These are phyloP conservation scores for Scleroderma bovista DNA, from an alignment of 768 basidiomycete species.

Conservation along the genomic window DNA sequence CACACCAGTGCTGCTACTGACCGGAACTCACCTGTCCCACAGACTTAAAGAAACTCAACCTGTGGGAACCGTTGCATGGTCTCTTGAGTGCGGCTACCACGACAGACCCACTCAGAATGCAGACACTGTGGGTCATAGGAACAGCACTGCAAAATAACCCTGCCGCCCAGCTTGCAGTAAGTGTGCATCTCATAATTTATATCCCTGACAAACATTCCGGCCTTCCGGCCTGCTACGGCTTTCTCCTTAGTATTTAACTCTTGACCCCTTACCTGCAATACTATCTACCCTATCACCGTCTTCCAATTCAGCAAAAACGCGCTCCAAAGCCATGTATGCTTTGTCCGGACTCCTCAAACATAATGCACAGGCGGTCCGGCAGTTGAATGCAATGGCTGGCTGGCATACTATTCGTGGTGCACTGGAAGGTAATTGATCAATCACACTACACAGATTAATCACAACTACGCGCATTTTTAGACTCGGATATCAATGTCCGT, in stretches of 20 bases:
- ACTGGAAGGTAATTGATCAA: constrained; percentile 47
- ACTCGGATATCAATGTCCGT: constrained; percentile 72
- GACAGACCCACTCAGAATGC: constrained; percentile 55
- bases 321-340: constrained; percentile 80
- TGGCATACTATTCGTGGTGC: constrained; percentile 59
- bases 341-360: constrained; percentile 79
- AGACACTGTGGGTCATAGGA: constrained; percentile 81
- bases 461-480: constrained; percentile 31
- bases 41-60: constrained; percentile 72
- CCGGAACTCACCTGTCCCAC: background rate
- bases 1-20: background rate
- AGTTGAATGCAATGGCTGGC: constrained; percentile 47
- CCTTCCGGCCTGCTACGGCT: too few relatives aligned
- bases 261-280: constrained; percentile 62
- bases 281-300: constrained; percentile 56
- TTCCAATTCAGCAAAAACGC: constrained; percentile 44
- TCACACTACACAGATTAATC: background rate
- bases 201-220: constrained; percentile 7
- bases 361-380: constrained; percentile 57
- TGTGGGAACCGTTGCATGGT: constrained; percentile 73
- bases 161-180: constrained; percentile 68
- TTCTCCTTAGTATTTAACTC: constrained; percentile 47
- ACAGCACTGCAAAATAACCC: constrained; percentile 91
- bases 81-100: constrained; percentile 52
- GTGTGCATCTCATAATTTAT: constrained; percentile 20